Percentiles rank a stretch among this genome's conserved stretches.
phyloP scores from a whole-genome alignment of 2,329 filamentous ascomycete genomes.

The Trichoderma pleuroti region DNA sequence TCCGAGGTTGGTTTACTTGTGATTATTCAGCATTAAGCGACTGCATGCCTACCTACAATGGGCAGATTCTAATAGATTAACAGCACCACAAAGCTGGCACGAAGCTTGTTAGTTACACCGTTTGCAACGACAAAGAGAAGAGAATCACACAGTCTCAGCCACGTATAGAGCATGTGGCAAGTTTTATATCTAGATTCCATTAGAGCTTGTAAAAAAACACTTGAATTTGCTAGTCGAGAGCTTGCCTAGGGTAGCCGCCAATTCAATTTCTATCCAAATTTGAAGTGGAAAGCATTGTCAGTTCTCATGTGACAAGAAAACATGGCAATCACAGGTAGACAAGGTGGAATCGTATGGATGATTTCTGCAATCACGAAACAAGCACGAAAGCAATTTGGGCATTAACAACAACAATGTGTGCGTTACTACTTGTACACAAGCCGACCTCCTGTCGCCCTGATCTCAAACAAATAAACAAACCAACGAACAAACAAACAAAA shows the following conservation, averaged over 20 bases:
- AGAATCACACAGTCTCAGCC: neutral
- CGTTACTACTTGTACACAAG: conserved; percentile 7
- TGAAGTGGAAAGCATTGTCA: too few species aligned
- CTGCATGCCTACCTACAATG: too few species aligned
- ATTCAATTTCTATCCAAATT: too few species aligned
- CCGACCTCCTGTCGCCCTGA: neutral
- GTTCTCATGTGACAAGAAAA: neutral
- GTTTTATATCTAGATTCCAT: neutral
- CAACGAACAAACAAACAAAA: neutral
- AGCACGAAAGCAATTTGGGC: neutral
- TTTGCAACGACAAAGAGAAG: neutral
- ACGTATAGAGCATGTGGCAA: neutral
- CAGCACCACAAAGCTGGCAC: neutral
- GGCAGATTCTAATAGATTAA: neutral
- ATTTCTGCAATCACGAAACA: neutral
- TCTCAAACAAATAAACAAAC: neutral
- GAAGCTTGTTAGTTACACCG: neutral
- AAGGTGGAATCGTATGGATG: neutral
- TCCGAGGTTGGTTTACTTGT: neutral
- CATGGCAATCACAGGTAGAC: neutral
- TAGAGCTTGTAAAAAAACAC: neutral
- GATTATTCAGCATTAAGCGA: neutral
- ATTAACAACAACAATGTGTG: neutral
- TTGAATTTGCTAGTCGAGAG: neutral
- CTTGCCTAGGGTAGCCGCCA: neutral